Base-by-base conservation (phyloP, 2,329 filamentous ascomycete species). In the Rugonectria rugulosa region DNA sequence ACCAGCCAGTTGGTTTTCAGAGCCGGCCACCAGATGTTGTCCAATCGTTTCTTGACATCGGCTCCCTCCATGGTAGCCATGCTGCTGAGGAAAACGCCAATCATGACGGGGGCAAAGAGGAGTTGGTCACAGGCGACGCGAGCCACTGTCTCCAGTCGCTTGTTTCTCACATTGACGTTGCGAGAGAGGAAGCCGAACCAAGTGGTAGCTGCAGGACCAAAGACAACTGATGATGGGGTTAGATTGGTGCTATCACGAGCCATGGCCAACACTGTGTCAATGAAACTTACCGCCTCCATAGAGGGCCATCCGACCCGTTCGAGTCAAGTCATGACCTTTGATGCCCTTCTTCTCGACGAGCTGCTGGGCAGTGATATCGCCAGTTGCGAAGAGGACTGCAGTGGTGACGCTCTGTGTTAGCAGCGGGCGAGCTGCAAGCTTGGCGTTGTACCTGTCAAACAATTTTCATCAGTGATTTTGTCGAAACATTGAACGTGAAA, bases 381-480 rank as follows among this genome's bases (percentile, higher is more conserved):
- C 95, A 12, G 92, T 91, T 55, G 90, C 93, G 73, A 98, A 99
- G 61, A 99, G 88, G 56, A 98, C 84, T 43, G 91, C 90, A 32
- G 94, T 97, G 53, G 92, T 96, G 67, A 97, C 79, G 72, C 89
- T 91, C 80, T 97, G 92, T 10, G 94, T 98, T 69, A 97, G 85
- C 66, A 98, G 80, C 57, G 94, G 94, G 70, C 90, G 86, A 68
- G 87, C 84, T 66, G 89, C 88, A 72, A 97, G 82, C 75, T 86
- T 90, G 70, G 86, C 81, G 77, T 96, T 92, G 79, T 98, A 98
- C 92, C 93, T 91, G 67, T n/a, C n/a, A n/a, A n/a, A n/a, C 31
- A 32, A 38, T 50, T 40, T 41, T 46, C 37, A 46, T 61, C 34
- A 64, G 67, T 48, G 63, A 50, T n/a, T n/a, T n/a, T 38, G 47